Percentiles rank a stretch among this genome's conserved stretches.
phyloP scores from a whole-genome alignment of 495 filamentous ascomycete species.

The Aspergillus cavernicola region DNA sequence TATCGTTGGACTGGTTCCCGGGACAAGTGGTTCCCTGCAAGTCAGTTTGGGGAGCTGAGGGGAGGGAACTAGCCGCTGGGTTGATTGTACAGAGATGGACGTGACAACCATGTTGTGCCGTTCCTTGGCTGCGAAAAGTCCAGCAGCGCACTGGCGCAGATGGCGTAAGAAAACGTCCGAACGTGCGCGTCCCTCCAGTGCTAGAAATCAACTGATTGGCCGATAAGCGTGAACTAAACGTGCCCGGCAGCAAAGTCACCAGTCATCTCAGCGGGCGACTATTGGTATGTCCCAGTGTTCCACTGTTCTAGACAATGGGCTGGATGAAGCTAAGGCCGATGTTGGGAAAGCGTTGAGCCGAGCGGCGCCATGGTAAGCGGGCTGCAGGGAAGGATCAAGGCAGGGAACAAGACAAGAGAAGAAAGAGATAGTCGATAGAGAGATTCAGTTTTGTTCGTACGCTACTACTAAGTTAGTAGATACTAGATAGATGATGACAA shows the following conservation, averaged over 20 bases:
- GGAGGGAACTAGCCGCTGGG: slow-evolving; percentile 34
- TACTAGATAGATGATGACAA: background rate
- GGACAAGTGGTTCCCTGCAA: slow-evolving; percentile 47
- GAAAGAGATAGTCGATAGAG: background rate
- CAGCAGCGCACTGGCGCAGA: background rate
- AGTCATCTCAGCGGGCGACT: background rate
- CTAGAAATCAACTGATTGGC: slow-evolving; percentile 2
- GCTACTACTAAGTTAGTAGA: too few species aligned
- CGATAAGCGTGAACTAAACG: slow-evolving; percentile 10
- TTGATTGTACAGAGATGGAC: slow-evolving; percentile 33
- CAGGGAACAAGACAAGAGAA: background rate
- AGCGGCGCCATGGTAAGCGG: background rate
- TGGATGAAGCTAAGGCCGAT: slow-evolving; percentile 10
- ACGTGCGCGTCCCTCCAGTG: background rate
- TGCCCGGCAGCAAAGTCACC: slow-evolving; percentile 3
- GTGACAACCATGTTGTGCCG: background rate
- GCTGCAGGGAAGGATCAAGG: background rate
- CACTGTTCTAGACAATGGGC: background rate
- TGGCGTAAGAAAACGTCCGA: slow-evolving; percentile 14
- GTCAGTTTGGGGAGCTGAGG: slow-evolving; percentile 43
- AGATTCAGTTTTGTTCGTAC: background rate
- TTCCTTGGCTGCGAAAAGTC: background rate
- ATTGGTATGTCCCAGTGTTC: background rate
- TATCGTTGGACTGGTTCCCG: slow-evolving; percentile 23
- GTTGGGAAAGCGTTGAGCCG: slow-evolving; percentile 13